A percentile compares a stretch with the other conserved stretches of the same genome.
Evolutionary conservation across 305 asterid genomes (phyloP).

Genomic region (Fraxinus albicans): DNA sequence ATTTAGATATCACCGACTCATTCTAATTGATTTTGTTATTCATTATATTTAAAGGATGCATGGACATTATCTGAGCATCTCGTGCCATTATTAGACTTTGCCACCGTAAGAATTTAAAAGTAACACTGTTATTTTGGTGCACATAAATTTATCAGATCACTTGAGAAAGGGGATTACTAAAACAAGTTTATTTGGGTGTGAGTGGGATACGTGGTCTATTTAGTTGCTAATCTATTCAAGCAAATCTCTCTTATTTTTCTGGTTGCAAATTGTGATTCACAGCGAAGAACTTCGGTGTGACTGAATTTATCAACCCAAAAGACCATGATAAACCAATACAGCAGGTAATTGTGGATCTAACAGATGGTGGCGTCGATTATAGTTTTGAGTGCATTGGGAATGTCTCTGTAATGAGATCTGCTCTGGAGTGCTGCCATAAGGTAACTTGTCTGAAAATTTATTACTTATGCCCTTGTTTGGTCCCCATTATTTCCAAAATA

Average conservation of each 20-base stretch:
- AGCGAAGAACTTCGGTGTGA: slow-evolving; percentile 92
- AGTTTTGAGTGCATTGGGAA: slow-evolving; percentile 99
- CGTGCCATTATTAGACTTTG: neutral
- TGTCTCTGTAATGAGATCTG: slow-evolving; percentile 90
- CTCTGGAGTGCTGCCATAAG: slow-evolving; percentile 99
- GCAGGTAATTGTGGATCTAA: slow-evolving; percentile 83
- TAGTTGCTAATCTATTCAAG: slow-evolving; percentile 4
- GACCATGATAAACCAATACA: slow-evolving; percentile 95
- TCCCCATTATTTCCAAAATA: too few species aligned
- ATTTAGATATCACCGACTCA: neutral
- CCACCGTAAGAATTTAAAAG: neutral
- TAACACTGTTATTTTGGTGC: neutral
- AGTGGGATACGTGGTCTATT: neutral
- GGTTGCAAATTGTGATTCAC: slow-evolving; percentile 25
- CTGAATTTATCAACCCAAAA: slow-evolving; percentile 93
- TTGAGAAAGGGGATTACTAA: neutral
- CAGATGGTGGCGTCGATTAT: slow-evolving; percentile 99
- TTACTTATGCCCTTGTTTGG: neutral
- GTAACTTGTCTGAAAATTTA: slow-evolving; percentile 28
- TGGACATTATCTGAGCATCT: neutral
- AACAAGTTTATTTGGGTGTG: neutral
- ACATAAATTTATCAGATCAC: neutral
- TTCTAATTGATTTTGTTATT: neutral
- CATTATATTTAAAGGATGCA: neutral
- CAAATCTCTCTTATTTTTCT: slow-evolving; percentile 7